phyloP scores from a whole-genome alignment of 2,329 filamentous ascomycete genomes.

The Cryoendolithus antarcticus region DNA sequence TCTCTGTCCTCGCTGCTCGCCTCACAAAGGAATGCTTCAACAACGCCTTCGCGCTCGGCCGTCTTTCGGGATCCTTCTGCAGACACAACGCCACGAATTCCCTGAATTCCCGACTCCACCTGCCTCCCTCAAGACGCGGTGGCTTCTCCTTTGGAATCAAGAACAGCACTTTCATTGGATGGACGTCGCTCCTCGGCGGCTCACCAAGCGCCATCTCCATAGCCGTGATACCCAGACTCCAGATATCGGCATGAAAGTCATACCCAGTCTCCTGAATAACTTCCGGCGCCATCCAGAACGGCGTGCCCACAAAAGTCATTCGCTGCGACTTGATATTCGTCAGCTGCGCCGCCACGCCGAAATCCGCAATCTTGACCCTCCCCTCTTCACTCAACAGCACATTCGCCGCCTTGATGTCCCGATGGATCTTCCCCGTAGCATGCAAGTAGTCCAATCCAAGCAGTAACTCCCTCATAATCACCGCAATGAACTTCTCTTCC shows the following conservation, averaged over 20 bases:
- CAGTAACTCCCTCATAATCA: slow-evolving; percentile 84
- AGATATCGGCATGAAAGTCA: slow-evolving; percentile 86
- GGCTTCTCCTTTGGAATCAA: slow-evolving; percentile 81
- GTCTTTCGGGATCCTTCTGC: slow-evolving; percentile 76
- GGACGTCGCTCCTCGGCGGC: slow-evolving; percentile 72
- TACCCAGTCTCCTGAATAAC: slow-evolving; percentile 78
- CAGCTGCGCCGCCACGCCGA: slow-evolving; percentile 90
- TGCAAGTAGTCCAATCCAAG: slow-evolving; percentile 88
- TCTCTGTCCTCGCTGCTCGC: slow-evolving; percentile 75
- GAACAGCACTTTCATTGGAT: slow-evolving; percentile 90
- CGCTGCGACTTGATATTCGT: slow-evolving; percentile 96
- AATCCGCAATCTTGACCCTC: slow-evolving; percentile 92
- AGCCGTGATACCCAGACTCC: slow-evolving; percentile 84
- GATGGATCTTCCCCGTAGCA: slow-evolving; percentile 85
- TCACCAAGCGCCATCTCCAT: slow-evolving; percentile 83
- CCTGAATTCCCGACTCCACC: slow-evolving; percentile 82
- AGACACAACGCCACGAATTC: slow-evolving; percentile 87
- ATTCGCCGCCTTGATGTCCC: slow-evolving; percentile 94
- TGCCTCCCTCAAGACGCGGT: slow-evolving; percentile 65
- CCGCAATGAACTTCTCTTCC: slow-evolving; percentile 79
- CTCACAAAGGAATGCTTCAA: slow-evolving; percentile 81
- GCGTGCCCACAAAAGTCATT: slow-evolving; percentile 94
- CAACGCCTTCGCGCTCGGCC: slow-evolving; percentile 76
- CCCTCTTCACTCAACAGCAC: slow-evolving; percentile 75
- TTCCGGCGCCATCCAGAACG: slow-evolving; percentile 94